phyloP scores from a whole-genome alignment of 2,329 filamentous ascomycete species.

The Penicillium sp. region DNA sequence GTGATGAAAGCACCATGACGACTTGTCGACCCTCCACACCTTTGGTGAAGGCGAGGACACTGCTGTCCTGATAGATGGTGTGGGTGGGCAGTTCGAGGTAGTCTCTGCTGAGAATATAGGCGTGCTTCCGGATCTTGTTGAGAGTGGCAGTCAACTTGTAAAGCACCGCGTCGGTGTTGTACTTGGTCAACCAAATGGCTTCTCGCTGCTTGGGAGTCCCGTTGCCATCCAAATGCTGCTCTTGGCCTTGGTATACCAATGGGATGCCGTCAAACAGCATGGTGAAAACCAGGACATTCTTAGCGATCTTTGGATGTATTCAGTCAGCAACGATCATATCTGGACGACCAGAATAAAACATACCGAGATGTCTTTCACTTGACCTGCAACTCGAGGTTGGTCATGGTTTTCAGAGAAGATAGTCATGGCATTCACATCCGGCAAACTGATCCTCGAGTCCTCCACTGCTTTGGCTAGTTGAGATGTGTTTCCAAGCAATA shows the following conservation, averaged over 20 bases:
- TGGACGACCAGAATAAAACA: not conserved
- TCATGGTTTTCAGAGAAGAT: conserved; percentile 64
- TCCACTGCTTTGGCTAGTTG: conserved; percentile 27
- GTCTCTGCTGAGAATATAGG: conserved; percentile 33
- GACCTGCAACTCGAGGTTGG: conserved; percentile 54
- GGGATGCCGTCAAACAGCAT: conserved; percentile 60
- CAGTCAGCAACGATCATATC: not conserved
- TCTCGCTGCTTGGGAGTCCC: conserved; percentile 54
- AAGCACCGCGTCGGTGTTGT: conserved; percentile 42
- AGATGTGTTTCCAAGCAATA: conserved; percentile 33
- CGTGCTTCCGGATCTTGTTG: conserved; percentile 48
- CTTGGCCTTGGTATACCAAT: conserved; percentile 46
- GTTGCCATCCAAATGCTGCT: conserved; percentile 60
- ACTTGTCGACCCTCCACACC: conserved; percentile 45
- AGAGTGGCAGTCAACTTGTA: conserved; percentile 42
- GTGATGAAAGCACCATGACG: conserved; percentile 49
- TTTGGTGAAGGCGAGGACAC: conserved; percentile 50
- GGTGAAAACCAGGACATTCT: conserved; percentile 64
- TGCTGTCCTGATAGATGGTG: conserved; percentile 24
- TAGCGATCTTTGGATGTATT: conserved; percentile 45
- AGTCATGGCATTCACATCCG: conserved; percentile 50
- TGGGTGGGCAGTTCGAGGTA: conserved; percentile 40
- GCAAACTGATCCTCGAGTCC: conserved; percentile 29
- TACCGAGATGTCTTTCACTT: conserved; percentile 54
- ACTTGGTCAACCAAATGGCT: conserved; percentile 53